Percentiles rank a stretch among this genome's conserved stretches.
phyloP scores from a whole-genome alignment of 345 rosid genomes.

The Toxicodendron radicans region DNA sequence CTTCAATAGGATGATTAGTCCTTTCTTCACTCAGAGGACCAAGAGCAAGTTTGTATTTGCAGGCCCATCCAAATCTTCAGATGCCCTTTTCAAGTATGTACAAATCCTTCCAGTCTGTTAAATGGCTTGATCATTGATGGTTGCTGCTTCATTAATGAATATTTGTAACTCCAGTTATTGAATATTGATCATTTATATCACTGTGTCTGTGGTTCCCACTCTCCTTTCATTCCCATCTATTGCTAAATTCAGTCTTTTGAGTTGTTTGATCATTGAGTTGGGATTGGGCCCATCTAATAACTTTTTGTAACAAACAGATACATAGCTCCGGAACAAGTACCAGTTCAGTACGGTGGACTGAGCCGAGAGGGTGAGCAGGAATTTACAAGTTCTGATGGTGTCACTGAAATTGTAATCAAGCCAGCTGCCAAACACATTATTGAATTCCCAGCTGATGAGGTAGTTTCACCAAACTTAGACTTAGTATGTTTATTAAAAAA shows the following conservation, averaged over 20 bases:
- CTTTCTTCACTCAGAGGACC: slow-evolving; percentile 68
- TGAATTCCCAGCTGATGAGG: slow-evolving; percentile 74
- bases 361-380: slow-evolving; percentile 59
- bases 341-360: slow-evolving; percentile 64
- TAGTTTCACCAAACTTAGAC: neutral
- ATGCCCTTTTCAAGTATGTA: slow-evolving; percentile 74
- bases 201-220: neutral
- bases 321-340: slow-evolving; percentile 65
- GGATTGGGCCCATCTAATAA: neutral
- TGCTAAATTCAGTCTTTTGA: neutral
- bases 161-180: neutral
- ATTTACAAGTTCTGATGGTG: slow-evolving; percentile 49
- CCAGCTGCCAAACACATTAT: slow-evolving; percentile 63
- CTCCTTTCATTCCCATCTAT: neutral
- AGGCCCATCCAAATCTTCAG: slow-evolving; percentile 54
- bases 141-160: neutral
- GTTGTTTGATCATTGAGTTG: too few relatives aligned
- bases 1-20: slow-evolving; percentile 63
- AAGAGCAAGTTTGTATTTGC: slow-evolving; percentile 79
- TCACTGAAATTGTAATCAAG: slow-evolving; percentile 56
- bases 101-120: neutral
- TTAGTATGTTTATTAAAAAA: too few relatives aligned
- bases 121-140: neutral
- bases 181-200: neutral
- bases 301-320: slow-evolving; percentile 43